A percentile compares a stretch with the other conserved stretches of the same genome.
phyloP scores from a whole-genome alignment of 2,329 filamentous ascomycete genomes.

The Botrytis tulipae region DNA sequence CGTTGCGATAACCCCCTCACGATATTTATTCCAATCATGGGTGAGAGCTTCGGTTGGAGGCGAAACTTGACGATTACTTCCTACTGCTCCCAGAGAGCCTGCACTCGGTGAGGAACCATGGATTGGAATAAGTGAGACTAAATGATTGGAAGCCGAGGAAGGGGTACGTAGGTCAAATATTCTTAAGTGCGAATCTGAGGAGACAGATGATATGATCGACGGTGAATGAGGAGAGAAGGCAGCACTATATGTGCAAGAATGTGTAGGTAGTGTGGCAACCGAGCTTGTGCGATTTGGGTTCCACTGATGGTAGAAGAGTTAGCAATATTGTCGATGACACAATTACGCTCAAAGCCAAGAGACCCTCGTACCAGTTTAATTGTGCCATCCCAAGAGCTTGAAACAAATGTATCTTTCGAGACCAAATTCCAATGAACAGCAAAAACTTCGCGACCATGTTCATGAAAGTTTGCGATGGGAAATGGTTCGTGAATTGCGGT shows the following conservation, averaged over 20 bases:
- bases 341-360: neutral
- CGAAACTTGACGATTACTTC: constrained; percentile 36
- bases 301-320: constrained; percentile 56
- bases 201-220: constrained; percentile 80
- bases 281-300: constrained; percentile 73
- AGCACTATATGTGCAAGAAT: constrained; percentile 92
- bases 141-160: constrained; percentile 81
- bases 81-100: constrained; percentile 32
- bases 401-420: constrained; percentile 85
- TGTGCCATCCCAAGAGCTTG: constrained; percentile 93
- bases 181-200: constrained; percentile 83
- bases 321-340: constrained; percentile 1
- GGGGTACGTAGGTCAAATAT: constrained; percentile 91
- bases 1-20: constrained; percentile 77
- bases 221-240: constrained; percentile 87
- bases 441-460: constrained; percentile 92
- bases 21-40: constrained; percentile 99
- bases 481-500: constrained; percentile 70
- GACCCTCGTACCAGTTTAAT: constrained; percentile 69
- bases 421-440: constrained; percentile 90
- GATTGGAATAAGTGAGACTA: constrained; percentile 78
- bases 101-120: constrained; percentile 55
- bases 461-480: constrained; percentile 87
- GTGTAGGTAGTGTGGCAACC: constrained; percentile 82
- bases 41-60: constrained; percentile 71